A percentile compares a stretch with the other conserved stretches of the same genome.
Conservation (phyloP, 1,284 basidiomycete species). For the Wallemia hederae region DNA sequence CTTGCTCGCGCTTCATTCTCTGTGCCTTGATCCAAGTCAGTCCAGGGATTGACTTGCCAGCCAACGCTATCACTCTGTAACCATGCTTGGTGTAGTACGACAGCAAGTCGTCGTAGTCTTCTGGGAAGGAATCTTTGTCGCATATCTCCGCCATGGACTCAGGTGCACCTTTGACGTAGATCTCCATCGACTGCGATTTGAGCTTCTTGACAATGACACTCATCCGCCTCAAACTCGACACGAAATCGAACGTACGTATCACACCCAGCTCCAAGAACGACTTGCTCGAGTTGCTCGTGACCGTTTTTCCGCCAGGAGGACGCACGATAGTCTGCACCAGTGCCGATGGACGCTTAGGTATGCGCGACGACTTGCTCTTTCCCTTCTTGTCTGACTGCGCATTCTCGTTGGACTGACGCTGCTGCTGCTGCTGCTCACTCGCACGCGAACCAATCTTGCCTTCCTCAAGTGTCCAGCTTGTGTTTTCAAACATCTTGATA, state of each 20-base stretch:
- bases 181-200: constrained; percentile 79
- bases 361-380: constrained; percentile 18
- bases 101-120: constrained; percentile 85
- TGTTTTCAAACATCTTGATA: constrained; percentile 67
- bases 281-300: constrained; percentile 12
- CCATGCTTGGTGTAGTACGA: constrained; percentile 93
- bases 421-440: constrained; percentile 14
- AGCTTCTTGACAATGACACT: constrained; percentile 89
- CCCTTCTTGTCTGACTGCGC: constrained; percentile 23
- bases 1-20: constrained; percentile 81
- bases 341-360: constrained; percentile 45
- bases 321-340: constrained; percentile 90
- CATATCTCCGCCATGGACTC: constrained; percentile 95
- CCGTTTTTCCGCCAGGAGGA: constrained; percentile 49
- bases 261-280: constrained; percentile 91
- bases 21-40: constrained; percentile 95
- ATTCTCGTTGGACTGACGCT: constrained; percentile 6
- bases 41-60: constrained; percentile 78
- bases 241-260: constrained; percentile 87
- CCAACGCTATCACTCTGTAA: constrained; percentile 92
- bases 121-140: constrained; percentile 58
- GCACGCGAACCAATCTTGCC: constrained; percentile 24
- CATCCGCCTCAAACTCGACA: constrained; percentile 76
- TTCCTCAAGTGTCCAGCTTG: constrained; percentile 91
- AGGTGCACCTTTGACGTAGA: constrained; percentile 94